Conservation (phyloP, 371 early-diverging fungal genomes). For the Coemansia sp. region DNA sequence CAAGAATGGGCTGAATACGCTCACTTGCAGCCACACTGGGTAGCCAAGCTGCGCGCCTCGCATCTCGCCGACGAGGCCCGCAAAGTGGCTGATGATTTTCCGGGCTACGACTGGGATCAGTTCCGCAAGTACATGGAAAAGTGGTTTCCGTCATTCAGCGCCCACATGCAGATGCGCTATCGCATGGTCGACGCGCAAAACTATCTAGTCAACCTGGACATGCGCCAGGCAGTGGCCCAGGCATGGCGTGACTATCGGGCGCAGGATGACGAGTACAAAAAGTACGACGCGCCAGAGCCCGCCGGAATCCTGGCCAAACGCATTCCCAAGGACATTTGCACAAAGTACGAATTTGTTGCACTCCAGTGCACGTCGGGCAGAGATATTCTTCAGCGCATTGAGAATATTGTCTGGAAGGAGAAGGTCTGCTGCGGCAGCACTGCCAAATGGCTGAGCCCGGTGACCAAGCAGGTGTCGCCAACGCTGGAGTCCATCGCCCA, state of each 20-base stretch:
- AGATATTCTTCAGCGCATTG: not conserved
- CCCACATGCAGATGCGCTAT: constrained; percentile 4
- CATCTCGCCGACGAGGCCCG: not conserved
- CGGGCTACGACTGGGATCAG: not conserved
- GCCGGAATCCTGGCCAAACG: constrained; percentile 5
- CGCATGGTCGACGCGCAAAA: not conserved
- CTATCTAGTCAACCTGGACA: not conserved
- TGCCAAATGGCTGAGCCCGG: constrained; percentile 1
- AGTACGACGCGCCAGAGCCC: constrained; percentile 5
- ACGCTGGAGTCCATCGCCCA: no score
- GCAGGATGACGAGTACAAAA: not conserved
- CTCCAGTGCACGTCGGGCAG: not conserved
- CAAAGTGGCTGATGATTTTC: not conserved
- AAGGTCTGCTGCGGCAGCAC: not conserved
- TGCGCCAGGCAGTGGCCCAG: not conserved
- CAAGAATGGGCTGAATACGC: not conserved
- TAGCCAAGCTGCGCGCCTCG: constrained; percentile 3
- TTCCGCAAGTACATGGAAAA: not conserved
- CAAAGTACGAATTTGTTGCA: not conserved
- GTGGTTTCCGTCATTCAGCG: not conserved
- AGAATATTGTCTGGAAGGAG: constrained; percentile 7
- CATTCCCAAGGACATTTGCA: not conserved
- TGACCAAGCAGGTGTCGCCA: not conserved
- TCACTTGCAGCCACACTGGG: constrained; percentile 4
- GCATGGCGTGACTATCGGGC: not conserved